A percentile compares a stretch with the other conserved stretches of the same genome.
Evolutionary conservation across 441 rosid genomes (phyloP).

Genomic region (Erodium trifolium): DNA sequence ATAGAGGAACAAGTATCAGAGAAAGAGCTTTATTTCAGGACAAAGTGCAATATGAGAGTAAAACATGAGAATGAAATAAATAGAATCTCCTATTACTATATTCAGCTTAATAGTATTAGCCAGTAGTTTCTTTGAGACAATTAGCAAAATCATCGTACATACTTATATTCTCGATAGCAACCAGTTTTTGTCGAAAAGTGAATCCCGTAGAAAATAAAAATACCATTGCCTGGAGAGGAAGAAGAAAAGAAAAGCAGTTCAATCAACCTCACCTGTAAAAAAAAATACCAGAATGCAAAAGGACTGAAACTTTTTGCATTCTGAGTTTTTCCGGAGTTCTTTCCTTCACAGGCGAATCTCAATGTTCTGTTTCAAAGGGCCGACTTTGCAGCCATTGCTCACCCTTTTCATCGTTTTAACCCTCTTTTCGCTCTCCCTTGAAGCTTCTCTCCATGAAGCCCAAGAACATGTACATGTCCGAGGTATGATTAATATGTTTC

Average conservation of each 20-base stretch:
- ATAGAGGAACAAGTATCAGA: background rate
- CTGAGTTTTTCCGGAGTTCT: background rate
- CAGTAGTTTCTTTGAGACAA: background rate
- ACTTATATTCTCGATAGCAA: background rate
- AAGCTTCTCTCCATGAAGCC: constrained; percentile 1
- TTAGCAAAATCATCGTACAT: background rate
- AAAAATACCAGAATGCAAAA: background rate
- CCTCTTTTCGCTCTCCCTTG: background rate
- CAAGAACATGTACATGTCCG: background rate
- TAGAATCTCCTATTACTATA: background rate
- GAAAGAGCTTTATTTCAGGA: background rate
- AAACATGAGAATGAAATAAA: background rate
- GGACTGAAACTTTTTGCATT: constrained; percentile 9
- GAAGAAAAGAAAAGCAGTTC: background rate
- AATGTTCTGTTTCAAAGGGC: constrained; percentile 1
- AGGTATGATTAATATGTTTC: background rate
- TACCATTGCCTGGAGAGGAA: background rate
- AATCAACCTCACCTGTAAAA: background rate
- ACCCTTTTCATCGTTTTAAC: background rate
- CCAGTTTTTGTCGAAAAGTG: background rate
- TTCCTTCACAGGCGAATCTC: background rate
- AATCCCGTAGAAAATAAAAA: background rate
- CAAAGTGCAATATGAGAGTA: background rate
- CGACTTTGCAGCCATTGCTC: background rate
- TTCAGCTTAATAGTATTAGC: background rate